phyloP scores from a whole-genome alignment of 2,329 filamentous ascomycete genomes.

The Drechslerella coelobrocha region DNA sequence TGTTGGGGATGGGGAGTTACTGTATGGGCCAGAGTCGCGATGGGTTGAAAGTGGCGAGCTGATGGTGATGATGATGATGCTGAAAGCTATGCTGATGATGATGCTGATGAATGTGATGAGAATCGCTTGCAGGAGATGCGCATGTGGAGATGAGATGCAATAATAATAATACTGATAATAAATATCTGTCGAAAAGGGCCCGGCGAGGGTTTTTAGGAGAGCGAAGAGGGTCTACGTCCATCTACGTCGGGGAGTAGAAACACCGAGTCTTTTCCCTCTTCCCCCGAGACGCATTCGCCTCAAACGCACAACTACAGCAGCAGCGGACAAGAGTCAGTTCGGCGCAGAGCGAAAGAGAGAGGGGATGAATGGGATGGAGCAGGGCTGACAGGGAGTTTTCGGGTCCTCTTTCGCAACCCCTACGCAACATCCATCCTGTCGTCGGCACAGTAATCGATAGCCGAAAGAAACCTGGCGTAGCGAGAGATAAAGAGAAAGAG shows the following conservation, averaged over 20 bases:
- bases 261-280: too few species aligned
- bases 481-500: not conserved
- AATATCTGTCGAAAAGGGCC: not conserved
- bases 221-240: not conserved
- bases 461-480: not conserved
- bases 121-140: not conserved
- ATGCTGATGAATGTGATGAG: not conserved
- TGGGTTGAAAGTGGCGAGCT: not conserved
- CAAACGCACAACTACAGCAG: too few species aligned
- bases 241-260: not conserved
- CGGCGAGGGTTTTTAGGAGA: not conserved
- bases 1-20: not conserved
- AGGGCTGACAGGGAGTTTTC: conserved; percentile 1
- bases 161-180: not conserved
- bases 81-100: not conserved
- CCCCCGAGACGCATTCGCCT: too few species aligned
- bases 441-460: too few species aligned
- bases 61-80: not conserved
- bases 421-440: not conserved
- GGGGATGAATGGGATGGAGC: too few species aligned
- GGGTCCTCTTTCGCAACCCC: not conserved
- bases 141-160: not conserved
- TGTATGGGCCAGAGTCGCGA: not conserved
- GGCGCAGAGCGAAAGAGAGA: not conserved
- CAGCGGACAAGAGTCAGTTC: too few species aligned